Evolutionary conservation across 768 basidiomycete genomes (phyloP).

Genomic region (Dictyophora rubrovolvata): DNA sequence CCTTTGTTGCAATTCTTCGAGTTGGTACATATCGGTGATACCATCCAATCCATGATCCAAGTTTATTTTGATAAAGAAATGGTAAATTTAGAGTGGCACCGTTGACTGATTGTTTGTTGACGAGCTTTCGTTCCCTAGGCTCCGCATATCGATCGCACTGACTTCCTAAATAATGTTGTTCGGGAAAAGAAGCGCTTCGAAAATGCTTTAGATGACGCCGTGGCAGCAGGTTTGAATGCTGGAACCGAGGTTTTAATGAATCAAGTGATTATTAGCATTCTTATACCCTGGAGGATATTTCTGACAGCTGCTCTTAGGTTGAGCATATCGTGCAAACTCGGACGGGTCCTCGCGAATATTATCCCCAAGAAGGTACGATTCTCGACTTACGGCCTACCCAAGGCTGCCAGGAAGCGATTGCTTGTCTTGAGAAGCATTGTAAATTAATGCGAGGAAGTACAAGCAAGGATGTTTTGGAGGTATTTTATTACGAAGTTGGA

Average conservation of each 20-base stretch:
- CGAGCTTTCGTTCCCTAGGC: conserved; percentile 33
- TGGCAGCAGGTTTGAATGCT: conserved; percentile 87
- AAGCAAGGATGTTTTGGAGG: conserved; percentile 91
- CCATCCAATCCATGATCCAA: conserved; percentile 94
- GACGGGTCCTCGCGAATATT: conserved; percentile 82
- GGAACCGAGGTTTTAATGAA: conserved; percentile 95
- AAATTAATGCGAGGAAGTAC: conserved; percentile 87
- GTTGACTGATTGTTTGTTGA: not conserved
- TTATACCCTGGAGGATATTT: not conserved
- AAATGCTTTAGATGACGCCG: conserved; percentile 82
- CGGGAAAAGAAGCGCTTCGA: conserved; percentile 97
- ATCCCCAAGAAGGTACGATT: conserved; percentile 69
- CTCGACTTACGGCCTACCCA: conserved; percentile 79
- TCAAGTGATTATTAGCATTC: conserved; percentile 48
- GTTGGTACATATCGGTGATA: conserved; percentile 93
- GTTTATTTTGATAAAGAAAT: conserved; percentile 98
- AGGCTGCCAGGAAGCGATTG: conserved; percentile 84
- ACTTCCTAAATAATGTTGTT: conserved; percentile 87
- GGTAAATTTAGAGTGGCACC: conserved; percentile 27
- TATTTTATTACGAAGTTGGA: conserved; percentile 96
- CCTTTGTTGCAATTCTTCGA: conserved; percentile 96
- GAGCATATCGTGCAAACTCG: conserved; percentile 83
- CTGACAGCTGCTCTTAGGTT: conserved; percentile 41
- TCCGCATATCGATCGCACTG: conserved; percentile 82
- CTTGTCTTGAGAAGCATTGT: conserved; percentile 84